Evolutionary conservation across 352 stramenopile species (phyloP).

Genomic region (Phytophthora vignae): DNA sequence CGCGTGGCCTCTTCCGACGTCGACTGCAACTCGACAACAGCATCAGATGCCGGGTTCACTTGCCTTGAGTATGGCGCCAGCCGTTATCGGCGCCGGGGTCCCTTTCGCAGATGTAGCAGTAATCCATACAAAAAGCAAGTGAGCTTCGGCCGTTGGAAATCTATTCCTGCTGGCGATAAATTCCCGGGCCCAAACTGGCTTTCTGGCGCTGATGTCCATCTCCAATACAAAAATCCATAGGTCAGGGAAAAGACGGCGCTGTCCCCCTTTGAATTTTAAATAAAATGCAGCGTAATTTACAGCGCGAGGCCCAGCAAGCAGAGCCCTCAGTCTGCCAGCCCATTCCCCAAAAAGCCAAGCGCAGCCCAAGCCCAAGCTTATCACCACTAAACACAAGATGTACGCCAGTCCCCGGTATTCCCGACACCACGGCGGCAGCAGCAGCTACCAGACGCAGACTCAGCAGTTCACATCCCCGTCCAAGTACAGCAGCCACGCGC

Average conservation of each 20-base stretch:
- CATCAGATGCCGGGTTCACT: constrained; percentile 14
- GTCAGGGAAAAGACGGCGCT: constrained; percentile 2
- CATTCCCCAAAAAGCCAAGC: constrained; percentile 55
- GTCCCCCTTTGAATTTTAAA: constrained; percentile 21
- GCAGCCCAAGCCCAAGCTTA: constrained; percentile 16
- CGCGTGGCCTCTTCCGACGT: constrained; percentile 41
- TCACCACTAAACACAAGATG: constrained; percentile 23
- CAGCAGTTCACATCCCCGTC: constrained; percentile 29
- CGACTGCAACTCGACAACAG: constrained; percentile 30
- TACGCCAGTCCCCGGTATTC: constrained; percentile 50
- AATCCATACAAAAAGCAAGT: constrained; percentile 20
- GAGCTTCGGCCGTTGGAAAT: constrained; percentile 24
- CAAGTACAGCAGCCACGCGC: constrained; percentile 34
- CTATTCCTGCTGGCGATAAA: constrained; percentile 28
- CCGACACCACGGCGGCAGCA: constrained; percentile 37
- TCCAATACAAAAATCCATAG: constrained; percentile 9
- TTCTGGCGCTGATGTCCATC: constrained; percentile 17
- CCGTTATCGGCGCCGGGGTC: constrained; percentile 10
- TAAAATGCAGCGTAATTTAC: constrained; percentile 26
- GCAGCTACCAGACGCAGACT: constrained; percentile 26
- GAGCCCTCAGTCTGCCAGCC: not conserved
- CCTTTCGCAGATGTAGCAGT: constrained; percentile 14
- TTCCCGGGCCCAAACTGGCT: constrained; percentile 32
- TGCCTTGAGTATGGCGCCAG: constrained; percentile 14
- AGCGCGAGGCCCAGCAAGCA: not conserved